Evolutionary conservation across 768 basidiomycete species (phyloP), one percentile per base, ranked within the genome.

Genomic region (Porpolomopsis calyptriformis): DNA sequence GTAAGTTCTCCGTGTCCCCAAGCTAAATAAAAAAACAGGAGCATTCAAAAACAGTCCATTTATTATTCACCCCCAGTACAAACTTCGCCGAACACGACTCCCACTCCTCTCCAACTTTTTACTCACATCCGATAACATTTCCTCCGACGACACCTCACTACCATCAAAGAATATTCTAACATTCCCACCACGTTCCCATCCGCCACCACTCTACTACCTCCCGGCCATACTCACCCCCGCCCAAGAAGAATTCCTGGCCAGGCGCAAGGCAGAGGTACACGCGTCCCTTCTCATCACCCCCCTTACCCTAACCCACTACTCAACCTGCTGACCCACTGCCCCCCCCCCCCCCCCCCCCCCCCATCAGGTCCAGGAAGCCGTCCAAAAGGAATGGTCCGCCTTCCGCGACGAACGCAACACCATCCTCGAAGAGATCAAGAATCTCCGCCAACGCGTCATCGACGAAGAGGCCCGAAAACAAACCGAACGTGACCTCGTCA

Each of bases 121-220:
- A 49, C 64, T 76, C 51, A 88, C 86, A 25, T 81, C 82, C 52
- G 86, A 89, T 61, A 62, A 63, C 45, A 76, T 87, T 47, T 72
- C 74, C 26, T 59, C 64, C 46, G 65, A 69, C 44, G 64, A 65
- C 49, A 26, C 29, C 61, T 58, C 62, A 18, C 59, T 63, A 8
- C 51, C 65, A 42, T 53, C 64, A 19, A 52, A 56, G 6, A 65
- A 64, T 45, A 53, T 64, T 11, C 68, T 81, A 36, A 64, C 69
- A 4, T 68, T 69, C 8, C 70, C 73, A 1, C 72, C 74, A 23
- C 72, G 82, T 45, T 68, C 80, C 29, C 82, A 87, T 49, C 85
- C 83, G 6, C 80, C 85, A 18, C 82, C 85, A 3, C 54, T 89
- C 12, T 87, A 81, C 55, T 90, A 86, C 54, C 75, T 86, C 40